Conservation (phyloP, 306 rosid genomes). For the Fragaria nilgerrensis region DNA sequence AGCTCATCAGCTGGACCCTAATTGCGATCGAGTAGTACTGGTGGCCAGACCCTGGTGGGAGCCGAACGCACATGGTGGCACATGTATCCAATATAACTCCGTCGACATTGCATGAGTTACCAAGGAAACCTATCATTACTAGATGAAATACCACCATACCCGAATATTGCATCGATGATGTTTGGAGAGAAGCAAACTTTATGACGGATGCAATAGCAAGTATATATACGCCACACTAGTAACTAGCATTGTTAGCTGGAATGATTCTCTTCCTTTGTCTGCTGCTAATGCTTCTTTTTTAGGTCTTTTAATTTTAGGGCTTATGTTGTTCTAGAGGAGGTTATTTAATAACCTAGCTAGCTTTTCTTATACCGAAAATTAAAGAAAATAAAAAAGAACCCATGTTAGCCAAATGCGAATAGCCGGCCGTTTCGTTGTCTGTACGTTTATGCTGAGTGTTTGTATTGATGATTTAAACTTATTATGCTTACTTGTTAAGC, state of each 20-base stretch:
- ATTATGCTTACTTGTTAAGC: neutral
- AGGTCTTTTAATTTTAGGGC: too few relatives aligned
- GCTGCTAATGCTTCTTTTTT: too few relatives aligned
- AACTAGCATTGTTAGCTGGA: neutral
- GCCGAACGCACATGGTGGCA: constrained; percentile 54
- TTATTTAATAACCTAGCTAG: too few relatives aligned
- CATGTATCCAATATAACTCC: constrained; percentile 32
- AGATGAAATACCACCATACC: neutral
- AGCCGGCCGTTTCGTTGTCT: neutral
- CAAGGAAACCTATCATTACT: neutral
- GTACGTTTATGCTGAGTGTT: neutral
- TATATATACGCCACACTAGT: too few relatives aligned
- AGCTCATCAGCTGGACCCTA: constrained; percentile 11
- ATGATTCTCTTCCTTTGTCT: neutral
- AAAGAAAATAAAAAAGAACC: too few relatives aligned
- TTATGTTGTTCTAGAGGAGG: too few relatives aligned
- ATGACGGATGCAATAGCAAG: neutral
- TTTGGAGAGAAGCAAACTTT: neutral
- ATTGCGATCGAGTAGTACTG: neutral
- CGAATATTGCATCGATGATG: neutral
- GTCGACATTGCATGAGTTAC: neutral
- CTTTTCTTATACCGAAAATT: too few relatives aligned
- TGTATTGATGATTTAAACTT: neutral
- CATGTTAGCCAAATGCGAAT: neutral
- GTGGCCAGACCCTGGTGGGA: constrained; percentile 42